These are phyloP conservation scores for Daldinia bambusicola DNA, from an alignment of 495 filamentous ascomycete species.

Conservation along the genomic window DNA sequence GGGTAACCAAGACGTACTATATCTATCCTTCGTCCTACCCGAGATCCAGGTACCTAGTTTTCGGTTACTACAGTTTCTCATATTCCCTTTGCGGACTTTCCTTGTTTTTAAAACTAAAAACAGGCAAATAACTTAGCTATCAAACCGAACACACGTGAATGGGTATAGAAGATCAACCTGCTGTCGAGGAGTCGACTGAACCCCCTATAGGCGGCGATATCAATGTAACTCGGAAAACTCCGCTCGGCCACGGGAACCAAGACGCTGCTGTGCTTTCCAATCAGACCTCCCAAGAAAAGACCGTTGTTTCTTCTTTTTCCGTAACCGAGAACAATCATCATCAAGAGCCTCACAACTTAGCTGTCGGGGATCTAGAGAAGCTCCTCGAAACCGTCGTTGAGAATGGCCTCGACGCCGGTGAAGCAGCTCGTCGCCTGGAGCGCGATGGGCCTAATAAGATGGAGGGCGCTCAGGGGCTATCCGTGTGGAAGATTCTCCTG, in stretches of 20 bases:
- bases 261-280: conserved; percentile 16
- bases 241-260: conserved; percentile 31
- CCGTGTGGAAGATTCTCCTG: conserved; percentile 64
- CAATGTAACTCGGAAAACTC: conserved; percentile 44
- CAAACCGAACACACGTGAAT: conserved; percentile 52
- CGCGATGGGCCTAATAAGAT: conserved; percentile 63
- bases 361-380: conserved; percentile 38
- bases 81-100: conserved; percentile 23
- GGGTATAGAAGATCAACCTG: conserved; percentile 59
- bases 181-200: conserved; percentile 62
- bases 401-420: conserved; percentile 54
- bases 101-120: not conserved
- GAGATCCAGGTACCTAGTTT: conserved; percentile 15
- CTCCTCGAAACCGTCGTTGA: conserved; percentile 42
- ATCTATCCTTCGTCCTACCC: conserved; percentile 37
- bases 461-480: conserved; percentile 61
- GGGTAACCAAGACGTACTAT: conserved; percentile 33
- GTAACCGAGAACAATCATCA: conserved; percentile 18
- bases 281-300: conserved; percentile 9
- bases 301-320: conserved; percentile 8
- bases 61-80: conserved; percentile 8
- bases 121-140: conserved; percentile 20
- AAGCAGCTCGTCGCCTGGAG: conserved; percentile 57
- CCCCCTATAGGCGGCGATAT: conserved; percentile 61
- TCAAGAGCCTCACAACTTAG: conserved; percentile 41